Evolutionary conservation across 257 asterid species (phyloP), one percentile per base, ranked within the genome.

Genomic region (Primulina eburnea): DNA sequence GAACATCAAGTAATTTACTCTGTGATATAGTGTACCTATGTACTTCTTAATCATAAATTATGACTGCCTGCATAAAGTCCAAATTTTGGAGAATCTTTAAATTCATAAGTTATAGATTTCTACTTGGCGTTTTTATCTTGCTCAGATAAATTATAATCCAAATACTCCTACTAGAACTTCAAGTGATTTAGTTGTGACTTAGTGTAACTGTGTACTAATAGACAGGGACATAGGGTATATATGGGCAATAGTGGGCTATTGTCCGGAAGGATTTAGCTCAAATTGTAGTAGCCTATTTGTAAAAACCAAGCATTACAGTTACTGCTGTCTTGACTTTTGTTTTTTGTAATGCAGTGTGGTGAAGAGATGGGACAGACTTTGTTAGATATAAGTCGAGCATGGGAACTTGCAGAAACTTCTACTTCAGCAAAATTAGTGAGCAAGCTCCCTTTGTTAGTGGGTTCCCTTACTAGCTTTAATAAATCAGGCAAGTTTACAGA

Each of bases 371-470:
- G 99, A 66, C 83, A 89, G 75, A 75, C 77, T 69, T 67, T 94
- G 64, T 68, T 94, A 64, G 73, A 91, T 73, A 77, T 94, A 71
- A 85, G 86, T 78, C 88, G 88, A 75, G 96, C 99, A 76, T 94
- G 96, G 99, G 97, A 94, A 80, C 68, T 4, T 47, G 99, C 85
- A 50, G 99, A 90, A 52, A 70, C 90, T 62, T 82, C 86, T 35
- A 82, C 92, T 57, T 94, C 99, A 17, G 85, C 85, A 2, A 69
- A 71, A 76, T 75, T 89, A 78, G 33, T 86, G 76, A 78, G 84
- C 73, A 83, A 82, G 82, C 86, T 94, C 74, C 96, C 96, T 56
- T 62, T 62, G 37, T 60, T 89, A 61, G 78, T 68, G 38, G 75
- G 80, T 71, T 81, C 85, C 20, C 74, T 83, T 77, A 71, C 87